phyloP scores from a whole-genome alignment of 129 eudicot genomes.

The Tanacetum coccineum region DNA sequence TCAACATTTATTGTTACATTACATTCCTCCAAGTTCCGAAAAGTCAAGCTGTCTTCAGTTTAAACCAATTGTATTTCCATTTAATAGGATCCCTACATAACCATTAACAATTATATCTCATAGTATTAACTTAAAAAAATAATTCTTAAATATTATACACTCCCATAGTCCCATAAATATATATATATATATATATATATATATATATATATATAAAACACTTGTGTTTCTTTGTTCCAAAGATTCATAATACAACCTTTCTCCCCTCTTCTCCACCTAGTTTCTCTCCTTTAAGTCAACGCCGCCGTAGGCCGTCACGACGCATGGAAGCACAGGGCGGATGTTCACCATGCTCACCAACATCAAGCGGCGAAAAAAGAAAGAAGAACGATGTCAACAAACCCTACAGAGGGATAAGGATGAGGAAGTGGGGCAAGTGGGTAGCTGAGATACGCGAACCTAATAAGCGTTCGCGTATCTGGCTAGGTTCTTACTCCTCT shows the following conservation, averaged over 20 bases:
- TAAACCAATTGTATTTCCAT: too few species aligned
- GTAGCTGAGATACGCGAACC: constrained; percentile 96
- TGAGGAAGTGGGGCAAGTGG: constrained; percentile 99
- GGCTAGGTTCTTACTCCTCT: constrained; percentile 92
- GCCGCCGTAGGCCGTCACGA: constrained; percentile 21
- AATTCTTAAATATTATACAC: too few species aligned
- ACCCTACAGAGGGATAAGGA: constrained; percentile 85
- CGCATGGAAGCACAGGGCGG: constrained; percentile 32
- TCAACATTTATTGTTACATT: too few species aligned
- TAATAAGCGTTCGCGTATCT: constrained; percentile 74
- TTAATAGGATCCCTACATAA: too few species aligned
- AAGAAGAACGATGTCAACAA: constrained; percentile 43
- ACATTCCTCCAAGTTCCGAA: too few species aligned
- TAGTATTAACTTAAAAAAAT: too few species aligned
- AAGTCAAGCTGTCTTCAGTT: too few species aligned
- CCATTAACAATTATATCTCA: too few species aligned
- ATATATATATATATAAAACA: too few species aligned
- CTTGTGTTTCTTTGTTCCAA: too few species aligned
- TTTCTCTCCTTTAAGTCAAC: constrained; percentile 15
- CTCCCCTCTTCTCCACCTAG: constrained; percentile 2
- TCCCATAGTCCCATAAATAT: too few species aligned
- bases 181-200: too few species aligned
- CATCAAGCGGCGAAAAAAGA: constrained; percentile 35
- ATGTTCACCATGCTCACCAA: constrained; percentile 29
- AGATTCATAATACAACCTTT: background rate